phyloP scores from a whole-genome alignment of 768 basidiomycete species.

The Lactifluus piperatus region DNA sequence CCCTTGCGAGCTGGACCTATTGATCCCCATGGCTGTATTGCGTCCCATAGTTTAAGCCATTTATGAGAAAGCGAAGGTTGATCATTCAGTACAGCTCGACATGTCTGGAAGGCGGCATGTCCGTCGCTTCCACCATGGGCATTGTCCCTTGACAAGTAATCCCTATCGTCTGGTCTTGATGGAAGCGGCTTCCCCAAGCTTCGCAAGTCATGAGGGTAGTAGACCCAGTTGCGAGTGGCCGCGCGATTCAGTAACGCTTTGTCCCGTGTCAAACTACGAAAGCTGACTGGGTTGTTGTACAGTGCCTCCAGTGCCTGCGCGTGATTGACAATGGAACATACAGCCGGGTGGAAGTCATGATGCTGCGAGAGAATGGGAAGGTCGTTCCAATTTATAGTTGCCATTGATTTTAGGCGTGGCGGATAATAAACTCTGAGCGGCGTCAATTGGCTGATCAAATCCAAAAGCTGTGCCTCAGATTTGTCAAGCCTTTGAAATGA shows the following conservation, averaged over 20 bases:
- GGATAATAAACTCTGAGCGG: conserved; percentile 1
- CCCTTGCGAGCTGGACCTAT: not conserved
- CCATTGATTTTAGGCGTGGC: not conserved
- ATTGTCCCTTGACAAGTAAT: not conserved
- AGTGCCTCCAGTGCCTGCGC: not conserved
- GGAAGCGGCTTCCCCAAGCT: not conserved
- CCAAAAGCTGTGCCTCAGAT: not conserved
- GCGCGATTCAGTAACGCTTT: not conserved
- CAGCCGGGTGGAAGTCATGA: not conserved
- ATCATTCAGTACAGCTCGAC: not conserved
- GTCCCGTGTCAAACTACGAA: not conserved
- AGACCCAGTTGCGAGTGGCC: not conserved
- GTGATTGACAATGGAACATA: not conserved
- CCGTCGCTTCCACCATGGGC: not conserved
- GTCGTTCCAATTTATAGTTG: not conserved
- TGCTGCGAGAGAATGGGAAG: conserved; percentile 5
- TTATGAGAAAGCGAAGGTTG: not conserved
- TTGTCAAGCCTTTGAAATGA: conserved; percentile 33
- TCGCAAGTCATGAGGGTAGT: conserved; percentile 1
- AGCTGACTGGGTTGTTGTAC: not conserved
- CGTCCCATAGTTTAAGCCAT: not conserved
- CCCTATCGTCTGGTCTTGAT: not conserved
- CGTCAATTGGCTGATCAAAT: not conserved
- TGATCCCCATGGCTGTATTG: not conserved
- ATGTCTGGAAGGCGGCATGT: not conserved